Conservation (phyloP, 2,329 filamentous ascomycete genomes). For the Penicillium polonicum region DNA sequence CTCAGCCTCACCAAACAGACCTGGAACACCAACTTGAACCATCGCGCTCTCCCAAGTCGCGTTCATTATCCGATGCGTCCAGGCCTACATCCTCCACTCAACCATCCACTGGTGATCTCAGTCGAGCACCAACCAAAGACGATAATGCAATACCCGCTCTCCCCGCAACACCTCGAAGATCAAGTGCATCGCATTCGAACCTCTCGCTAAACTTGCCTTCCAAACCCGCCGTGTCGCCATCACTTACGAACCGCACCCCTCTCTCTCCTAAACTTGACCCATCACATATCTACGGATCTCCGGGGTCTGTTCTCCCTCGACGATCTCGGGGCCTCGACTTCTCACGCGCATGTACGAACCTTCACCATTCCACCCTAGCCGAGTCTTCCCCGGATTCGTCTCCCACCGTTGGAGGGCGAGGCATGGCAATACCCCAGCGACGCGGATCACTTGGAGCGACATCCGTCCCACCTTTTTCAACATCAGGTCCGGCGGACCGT, state of each 20-base stretch:
- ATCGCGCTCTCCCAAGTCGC: slow-evolving; percentile 50
- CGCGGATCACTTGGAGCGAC: slow-evolving; percentile 61
- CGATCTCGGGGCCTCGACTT: slow-evolving; percentile 91
- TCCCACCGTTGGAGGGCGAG: slow-evolving; percentile 73
- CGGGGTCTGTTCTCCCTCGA: slow-evolving; percentile 81
- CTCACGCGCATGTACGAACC: slow-evolving; percentile 84
- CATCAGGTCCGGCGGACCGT: slow-evolving; percentile 67
- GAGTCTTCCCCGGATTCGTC: slow-evolving; percentile 90
- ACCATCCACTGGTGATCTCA: slow-evolving; percentile 56
- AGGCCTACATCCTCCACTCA: slow-evolving; percentile 59
- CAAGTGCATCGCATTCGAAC: slow-evolving; percentile 61
- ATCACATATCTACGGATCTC: slow-evolving; percentile 80
- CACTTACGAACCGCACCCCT: slow-evolving; percentile 61
- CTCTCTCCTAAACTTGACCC: slow-evolving; percentile 84
- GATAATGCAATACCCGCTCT: slow-evolving; percentile 57
- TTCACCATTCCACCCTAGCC: slow-evolving; percentile 92
- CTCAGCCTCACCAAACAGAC: slow-evolving; percentile 23
- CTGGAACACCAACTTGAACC: slow-evolving; percentile 19
- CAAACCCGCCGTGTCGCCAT: slow-evolving; percentile 49
- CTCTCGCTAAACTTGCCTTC: slow-evolving; percentile 69
- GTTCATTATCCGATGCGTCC: slow-evolving; percentile 66
- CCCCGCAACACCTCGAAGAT: slow-evolving; percentile 72
- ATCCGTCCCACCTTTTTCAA: slow-evolving; percentile 65
- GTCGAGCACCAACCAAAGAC: slow-evolving; percentile 61
- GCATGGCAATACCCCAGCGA: slow-evolving; percentile 58